Percentiles rank a stretch among this genome's conserved stretches.
Conservation (phyloP, 768 basidiomycete species). For the Dentipellis fragilis region DNA sequence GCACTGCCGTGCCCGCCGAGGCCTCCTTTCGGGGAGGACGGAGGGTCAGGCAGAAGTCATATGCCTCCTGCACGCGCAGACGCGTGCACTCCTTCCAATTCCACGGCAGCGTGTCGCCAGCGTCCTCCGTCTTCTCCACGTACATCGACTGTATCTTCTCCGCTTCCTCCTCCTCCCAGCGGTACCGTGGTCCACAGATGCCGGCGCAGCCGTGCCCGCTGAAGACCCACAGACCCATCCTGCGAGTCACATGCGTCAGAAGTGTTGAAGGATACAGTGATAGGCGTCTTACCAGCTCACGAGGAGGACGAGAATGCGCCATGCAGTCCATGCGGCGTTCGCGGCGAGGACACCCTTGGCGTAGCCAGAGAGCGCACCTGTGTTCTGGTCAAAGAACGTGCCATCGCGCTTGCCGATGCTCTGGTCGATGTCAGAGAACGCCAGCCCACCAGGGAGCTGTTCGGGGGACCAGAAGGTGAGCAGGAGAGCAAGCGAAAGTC, state of each 20-base stretch:
- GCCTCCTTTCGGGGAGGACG: slow-evolving; percentile 27
- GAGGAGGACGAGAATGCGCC: slow-evolving; percentile 61
- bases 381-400: slow-evolving; percentile 58
- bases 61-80: slow-evolving; percentile 65
- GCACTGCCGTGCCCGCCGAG: slow-evolving; percentile 20
- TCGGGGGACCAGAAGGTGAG: slow-evolving; percentile 45
- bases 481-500: slow-evolving; percentile 62
- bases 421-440: slow-evolving; percentile 30
- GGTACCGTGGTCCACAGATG: slow-evolving; percentile 73
- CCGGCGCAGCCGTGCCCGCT: slow-evolving; percentile 72
- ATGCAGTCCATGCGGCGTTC: slow-evolving; percentile 75
- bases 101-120: slow-evolving; percentile 53
- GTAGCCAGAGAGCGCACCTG: slow-evolving; percentile 66
- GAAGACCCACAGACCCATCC: slow-evolving; percentile 71
- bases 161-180: slow-evolving; percentile 74
- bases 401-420: slow-evolving; percentile 47
- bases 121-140: slow-evolving; percentile 35
- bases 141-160: slow-evolving; percentile 48
- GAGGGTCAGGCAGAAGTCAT: slow-evolving; percentile 64
- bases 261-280: neutral
- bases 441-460: slow-evolving; percentile 31
- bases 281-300: slow-evolving; percentile 49
- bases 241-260: slow-evolving; percentile 17
- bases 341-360: slow-evolving; percentile 71
- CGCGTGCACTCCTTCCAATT: slow-evolving; percentile 67